A percentile compares a stretch with the other conserved stretches of the same genome.
Conservation (phyloP, 495 filamentous ascomycete species). For the Bacidia rubella region DNA sequence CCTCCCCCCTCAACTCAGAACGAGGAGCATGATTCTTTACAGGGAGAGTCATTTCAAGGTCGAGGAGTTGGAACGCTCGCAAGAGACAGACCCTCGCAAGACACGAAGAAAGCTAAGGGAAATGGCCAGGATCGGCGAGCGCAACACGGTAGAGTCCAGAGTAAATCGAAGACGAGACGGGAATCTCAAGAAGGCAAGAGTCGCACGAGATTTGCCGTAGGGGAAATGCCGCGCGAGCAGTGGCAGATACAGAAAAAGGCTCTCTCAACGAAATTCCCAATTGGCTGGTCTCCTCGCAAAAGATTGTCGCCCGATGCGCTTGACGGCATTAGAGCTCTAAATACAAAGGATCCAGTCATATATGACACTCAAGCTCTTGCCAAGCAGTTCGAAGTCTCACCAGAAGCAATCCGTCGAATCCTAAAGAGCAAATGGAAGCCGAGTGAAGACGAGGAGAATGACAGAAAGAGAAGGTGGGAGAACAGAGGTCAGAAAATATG, state of each 20-base stretch:
- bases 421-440: conserved; percentile 75
- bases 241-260: conserved; percentile 65
- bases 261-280: conserved; percentile 54
- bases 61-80: too few species aligned
- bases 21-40: too few species aligned
- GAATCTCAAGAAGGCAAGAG: too few species aligned
- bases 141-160: too few species aligned
- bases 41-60: too few species aligned
- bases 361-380: conserved; percentile 68
- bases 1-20: too few species aligned
- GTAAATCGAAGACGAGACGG: too few species aligned
- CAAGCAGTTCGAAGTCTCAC: conserved; percentile 65
- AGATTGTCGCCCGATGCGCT: conserved; percentile 81
- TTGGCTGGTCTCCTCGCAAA: conserved; percentile 69
- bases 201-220: too few species aligned
- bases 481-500: conserved; percentile 66
- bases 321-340: conserved; percentile 69
- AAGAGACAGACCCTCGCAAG: too few species aligned
- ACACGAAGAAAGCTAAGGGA: too few species aligned
- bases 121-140: too few species aligned
- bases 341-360: conserved; percentile 55
- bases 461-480: conserved; percentile 60
- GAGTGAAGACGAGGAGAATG: conserved; percentile 41
- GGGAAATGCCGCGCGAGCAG: conserved; percentile 24
- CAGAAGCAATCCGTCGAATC: conserved; percentile 77